phyloP scores from a whole-genome alignment of 768 basidiomycete genomes.

The Pisolithus albus region DNA sequence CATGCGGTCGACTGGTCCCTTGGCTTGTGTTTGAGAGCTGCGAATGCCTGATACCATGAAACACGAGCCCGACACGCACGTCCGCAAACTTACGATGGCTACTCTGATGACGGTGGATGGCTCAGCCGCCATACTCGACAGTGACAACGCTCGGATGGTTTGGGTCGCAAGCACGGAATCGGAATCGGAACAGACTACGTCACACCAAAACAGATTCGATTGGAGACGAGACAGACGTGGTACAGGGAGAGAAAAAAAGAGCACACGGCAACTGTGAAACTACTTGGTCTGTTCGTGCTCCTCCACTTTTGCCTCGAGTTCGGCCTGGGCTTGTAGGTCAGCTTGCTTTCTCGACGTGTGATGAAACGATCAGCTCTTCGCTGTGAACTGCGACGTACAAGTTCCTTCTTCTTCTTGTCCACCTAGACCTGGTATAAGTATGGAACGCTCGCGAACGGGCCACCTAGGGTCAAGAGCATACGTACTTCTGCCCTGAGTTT shows the following conservation, averaged over 20 bases:
- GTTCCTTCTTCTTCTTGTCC: constrained; percentile 25
- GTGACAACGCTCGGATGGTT: neutral
- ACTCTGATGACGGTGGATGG: constrained; percentile 12
- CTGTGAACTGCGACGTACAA: constrained; percentile 21
- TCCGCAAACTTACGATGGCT: constrained; percentile 18
- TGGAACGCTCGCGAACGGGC: neutral
- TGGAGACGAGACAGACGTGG: neutral
- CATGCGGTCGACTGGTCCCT: constrained; percentile 18
- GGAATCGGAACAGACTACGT: neutral
- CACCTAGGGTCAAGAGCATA: neutral
- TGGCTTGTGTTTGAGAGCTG: constrained; percentile 21
- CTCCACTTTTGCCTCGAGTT: constrained; percentile 25
- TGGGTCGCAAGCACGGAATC: neutral
- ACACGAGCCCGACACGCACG: neutral
- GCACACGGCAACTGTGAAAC: neutral
- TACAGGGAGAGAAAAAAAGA: neutral
- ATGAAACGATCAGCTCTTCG: constrained; percentile 9
- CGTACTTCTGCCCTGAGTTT: constrained; percentile 55
- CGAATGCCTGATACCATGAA: constrained; percentile 11
- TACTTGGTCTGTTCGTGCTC: constrained; percentile 13
- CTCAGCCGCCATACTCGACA: neutral
- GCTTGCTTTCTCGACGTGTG: constrained; percentile 8
- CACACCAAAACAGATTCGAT: neutral
- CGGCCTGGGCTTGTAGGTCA: constrained; percentile 17
- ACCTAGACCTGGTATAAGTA: constrained; percentile 14